phyloP scores from a whole-genome alignment of 2,329 filamentous ascomycete genomes.

The Botryosphaeria dothidea region DNA sequence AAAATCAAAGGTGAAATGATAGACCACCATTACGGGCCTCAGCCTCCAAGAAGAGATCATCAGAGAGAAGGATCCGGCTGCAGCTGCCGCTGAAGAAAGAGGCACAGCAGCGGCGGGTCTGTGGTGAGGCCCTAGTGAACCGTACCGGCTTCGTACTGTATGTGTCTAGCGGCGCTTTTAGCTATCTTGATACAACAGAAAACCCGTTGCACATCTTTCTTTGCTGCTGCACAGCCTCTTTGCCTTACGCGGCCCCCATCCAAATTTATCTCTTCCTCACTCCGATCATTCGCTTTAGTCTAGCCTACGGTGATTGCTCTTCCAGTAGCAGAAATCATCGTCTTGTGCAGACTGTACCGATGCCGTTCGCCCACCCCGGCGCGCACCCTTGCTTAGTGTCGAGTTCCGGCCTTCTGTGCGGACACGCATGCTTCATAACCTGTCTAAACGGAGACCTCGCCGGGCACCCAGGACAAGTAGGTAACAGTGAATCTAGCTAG shows the following conservation, averaged over 20 bases:
- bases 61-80: neutral
- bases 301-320: neutral
- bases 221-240: conserved; percentile 3
- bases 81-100: too few species aligned
- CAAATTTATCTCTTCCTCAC: neutral
- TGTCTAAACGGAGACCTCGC: neutral
- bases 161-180: neutral
- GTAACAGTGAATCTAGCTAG: neutral
- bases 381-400: neutral
- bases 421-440: neutral
- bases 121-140: too few species aligned
- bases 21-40: neutral
- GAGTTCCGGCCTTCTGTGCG: neutral
- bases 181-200: neutral
- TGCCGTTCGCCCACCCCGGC: neutral
- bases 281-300: neutral
- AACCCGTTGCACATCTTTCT: neutral
- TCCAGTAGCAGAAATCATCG: neutral
- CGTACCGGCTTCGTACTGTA: neutral
- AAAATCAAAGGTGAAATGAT: neutral
- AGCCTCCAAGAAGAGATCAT: too few species aligned
- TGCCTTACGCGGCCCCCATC: conserved; percentile 3
- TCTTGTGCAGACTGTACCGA: neutral
- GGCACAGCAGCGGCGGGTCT: too few species aligned
- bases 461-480: neutral